These are phyloP conservation scores for Sphagnum magellanicum DNA, from an alignment of 228 moss, liverwort and hornwort species.

Conservation along the genomic window DNA sequence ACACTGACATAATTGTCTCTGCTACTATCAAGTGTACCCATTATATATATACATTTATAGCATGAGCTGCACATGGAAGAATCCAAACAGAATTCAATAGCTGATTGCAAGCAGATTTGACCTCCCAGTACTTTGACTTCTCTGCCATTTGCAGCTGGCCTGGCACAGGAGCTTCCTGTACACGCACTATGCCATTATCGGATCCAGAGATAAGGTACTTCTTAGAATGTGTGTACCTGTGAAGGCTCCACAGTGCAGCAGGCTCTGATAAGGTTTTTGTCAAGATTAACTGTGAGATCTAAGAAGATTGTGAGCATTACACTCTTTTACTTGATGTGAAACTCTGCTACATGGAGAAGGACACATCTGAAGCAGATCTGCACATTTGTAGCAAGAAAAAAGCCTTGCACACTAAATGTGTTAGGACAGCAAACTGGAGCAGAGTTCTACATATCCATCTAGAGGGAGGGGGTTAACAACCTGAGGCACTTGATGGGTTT, in stretches of 20 bases:
- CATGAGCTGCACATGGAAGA: too few species aligned
- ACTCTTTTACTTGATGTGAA: not conserved
- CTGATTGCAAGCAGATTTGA: slow-evolving; percentile 1
- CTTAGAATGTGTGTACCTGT: slow-evolving; percentile 66
- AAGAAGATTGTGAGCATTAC: too few species aligned
- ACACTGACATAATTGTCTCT: too few species aligned
- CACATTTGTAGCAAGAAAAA: too few species aligned
- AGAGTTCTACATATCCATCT: not conserved
- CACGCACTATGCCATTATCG: slow-evolving; percentile 84
- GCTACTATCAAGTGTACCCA: too few species aligned
- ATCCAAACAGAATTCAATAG: too few species aligned
- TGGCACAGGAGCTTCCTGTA: slow-evolving; percentile 69
- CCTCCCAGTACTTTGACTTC: slow-evolving; percentile 86
- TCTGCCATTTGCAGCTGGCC: slow-evolving; percentile 63
- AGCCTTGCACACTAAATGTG: not conserved
- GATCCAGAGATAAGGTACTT: slow-evolving; percentile 77
- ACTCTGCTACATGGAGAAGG: not conserved
- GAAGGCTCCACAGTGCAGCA: slow-evolving; percentile 2
- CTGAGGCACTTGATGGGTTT: slow-evolving; percentile 58
- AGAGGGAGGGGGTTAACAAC: slow-evolving; percentile 11
- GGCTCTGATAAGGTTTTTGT: not conserved
- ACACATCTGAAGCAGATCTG: not conserved
- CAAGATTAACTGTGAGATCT: too few species aligned
- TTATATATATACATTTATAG: too few species aligned
- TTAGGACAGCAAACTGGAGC: not conserved